These are phyloP conservation scores for Daldinia vernicosa DNA, from an alignment of 495 filamentous ascomycete genomes.

Conservation along the genomic window DNA sequence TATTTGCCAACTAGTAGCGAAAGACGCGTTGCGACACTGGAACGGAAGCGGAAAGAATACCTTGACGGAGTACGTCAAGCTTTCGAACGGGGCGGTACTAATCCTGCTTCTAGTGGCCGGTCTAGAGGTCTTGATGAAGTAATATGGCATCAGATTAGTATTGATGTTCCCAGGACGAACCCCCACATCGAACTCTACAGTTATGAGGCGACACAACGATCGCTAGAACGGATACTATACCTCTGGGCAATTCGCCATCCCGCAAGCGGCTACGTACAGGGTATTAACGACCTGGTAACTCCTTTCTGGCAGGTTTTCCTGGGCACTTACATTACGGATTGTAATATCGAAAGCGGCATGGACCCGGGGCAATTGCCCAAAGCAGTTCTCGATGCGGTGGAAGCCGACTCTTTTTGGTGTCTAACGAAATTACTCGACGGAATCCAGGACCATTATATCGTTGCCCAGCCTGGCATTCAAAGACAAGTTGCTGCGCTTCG, in stretches of 20 bases:
- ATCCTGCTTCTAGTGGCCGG: constrained; percentile 55
- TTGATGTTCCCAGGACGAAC: constrained; percentile 96
- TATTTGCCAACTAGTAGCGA: constrained; percentile 96
- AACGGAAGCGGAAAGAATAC: constrained; percentile 96
- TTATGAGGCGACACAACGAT: constrained; percentile 95
- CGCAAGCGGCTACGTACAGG: constrained; percentile 96
- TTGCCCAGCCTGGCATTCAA: constrained; percentile 95
- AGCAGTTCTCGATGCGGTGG: constrained; percentile 92
- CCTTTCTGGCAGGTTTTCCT: constrained; percentile 98
- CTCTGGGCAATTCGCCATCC: constrained; percentile 98
- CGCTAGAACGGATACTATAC: constrained; percentile 92
- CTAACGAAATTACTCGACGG: constrained; percentile 95
- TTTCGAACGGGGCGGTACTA: constrained; percentile 74
- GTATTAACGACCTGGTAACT: constrained; percentile 97
- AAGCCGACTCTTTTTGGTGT: constrained; percentile 98
- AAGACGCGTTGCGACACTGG: constrained; percentile 85
- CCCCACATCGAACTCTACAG: constrained; percentile 93
- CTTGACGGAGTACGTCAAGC: constrained; percentile 94
- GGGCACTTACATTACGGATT: constrained; percentile 89
- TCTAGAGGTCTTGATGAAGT: constrained; percentile 88
- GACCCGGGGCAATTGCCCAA: constrained; percentile 93
- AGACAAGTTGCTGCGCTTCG: constrained; percentile 87
- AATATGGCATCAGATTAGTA: constrained; percentile 98
- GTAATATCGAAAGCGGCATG: constrained; percentile 93
- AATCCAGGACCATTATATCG: constrained; percentile 99